Evolutionary conservation across 2,329 filamentous ascomycete genomes (phyloP).

Genomic region (Colletotrichum sp.): DNA sequence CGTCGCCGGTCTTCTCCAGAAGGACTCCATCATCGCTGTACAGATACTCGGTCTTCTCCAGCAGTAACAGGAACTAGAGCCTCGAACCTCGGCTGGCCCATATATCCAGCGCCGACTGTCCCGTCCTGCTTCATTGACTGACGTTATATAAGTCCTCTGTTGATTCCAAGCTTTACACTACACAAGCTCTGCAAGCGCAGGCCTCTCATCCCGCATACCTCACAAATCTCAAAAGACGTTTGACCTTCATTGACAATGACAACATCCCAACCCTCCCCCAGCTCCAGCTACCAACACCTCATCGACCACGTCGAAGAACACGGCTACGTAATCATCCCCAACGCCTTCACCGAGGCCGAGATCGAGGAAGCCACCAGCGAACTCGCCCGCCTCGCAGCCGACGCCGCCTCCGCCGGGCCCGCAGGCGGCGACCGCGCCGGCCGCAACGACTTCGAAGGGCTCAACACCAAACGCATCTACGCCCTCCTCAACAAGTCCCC

Average conservation of each 20-base stretch:
- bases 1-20: not conserved
- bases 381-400: slow-evolving; percentile 25
- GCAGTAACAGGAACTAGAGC: not conserved
- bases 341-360: slow-evolving; percentile 34
- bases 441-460: slow-evolving; percentile 41
- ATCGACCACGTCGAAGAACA: slow-evolving; percentile 25
- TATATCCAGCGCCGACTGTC: not conserved
- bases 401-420: slow-evolving; percentile 25
- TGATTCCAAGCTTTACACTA: not conserved
- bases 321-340: slow-evolving; percentile 38
- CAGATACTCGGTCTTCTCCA: not conserved
- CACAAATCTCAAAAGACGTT: too few relatives aligned
- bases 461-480: slow-evolving; percentile 40
- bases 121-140: not conserved
- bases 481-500: slow-evolving; percentile 41
- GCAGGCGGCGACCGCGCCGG: slow-evolving; percentile 26
- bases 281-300: not conserved
- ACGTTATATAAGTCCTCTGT: not conserved
- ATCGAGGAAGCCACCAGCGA: slow-evolving; percentile 28
- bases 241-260: not conserved
- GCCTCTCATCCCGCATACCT: too few relatives aligned
- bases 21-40: fast-evolving
- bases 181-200: too few relatives aligned
- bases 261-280: not conserved
- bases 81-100: not conserved